phyloP scores from a whole-genome alignment of 1,284 basidiomycete species.

The Fomitopsis palustris region DNA sequence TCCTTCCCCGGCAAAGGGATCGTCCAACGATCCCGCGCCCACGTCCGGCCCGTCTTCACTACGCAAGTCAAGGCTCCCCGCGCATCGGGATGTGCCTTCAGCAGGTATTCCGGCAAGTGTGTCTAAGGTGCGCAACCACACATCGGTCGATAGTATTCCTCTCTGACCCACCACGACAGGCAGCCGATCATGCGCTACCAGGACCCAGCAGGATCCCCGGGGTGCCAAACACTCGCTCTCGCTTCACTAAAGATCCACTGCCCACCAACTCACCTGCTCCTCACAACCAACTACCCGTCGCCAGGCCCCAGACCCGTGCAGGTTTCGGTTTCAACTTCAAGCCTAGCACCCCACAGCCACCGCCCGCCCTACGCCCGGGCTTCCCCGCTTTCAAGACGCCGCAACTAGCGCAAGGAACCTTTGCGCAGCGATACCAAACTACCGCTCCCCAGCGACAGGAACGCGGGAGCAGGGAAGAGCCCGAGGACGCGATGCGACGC shows the following conservation, averaged over 20 bases:
- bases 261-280: not conserved
- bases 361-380: not conserved
- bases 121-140: not conserved
- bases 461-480: not conserved
- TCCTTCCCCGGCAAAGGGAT: not conserved
- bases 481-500: not conserved
- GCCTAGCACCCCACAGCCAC: constrained; percentile 11
- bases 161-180: not conserved
- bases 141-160: not conserved
- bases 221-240: not conserved
- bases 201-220: not conserved
- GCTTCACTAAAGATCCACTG: not conserved
- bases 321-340: constrained; percentile 10
- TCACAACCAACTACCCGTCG: not conserved
- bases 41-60: not conserved
- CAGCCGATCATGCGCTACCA: not conserved
- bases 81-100: not conserved
- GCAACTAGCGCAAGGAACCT: not conserved
- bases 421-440: not conserved
- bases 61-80: not conserved
- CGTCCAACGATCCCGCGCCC: not conserved
- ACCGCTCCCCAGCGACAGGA: not conserved
- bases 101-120: not conserved
- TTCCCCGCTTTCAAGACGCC: constrained; percentile 1
- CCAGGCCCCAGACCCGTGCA: constrained; percentile 4